A percentile compares a stretch with the other conserved stretches of the same genome.
Evolutionary conservation across 2,329 filamentous ascomycete genomes (phyloP).

Genomic region (Aspergillus sp.): DNA sequence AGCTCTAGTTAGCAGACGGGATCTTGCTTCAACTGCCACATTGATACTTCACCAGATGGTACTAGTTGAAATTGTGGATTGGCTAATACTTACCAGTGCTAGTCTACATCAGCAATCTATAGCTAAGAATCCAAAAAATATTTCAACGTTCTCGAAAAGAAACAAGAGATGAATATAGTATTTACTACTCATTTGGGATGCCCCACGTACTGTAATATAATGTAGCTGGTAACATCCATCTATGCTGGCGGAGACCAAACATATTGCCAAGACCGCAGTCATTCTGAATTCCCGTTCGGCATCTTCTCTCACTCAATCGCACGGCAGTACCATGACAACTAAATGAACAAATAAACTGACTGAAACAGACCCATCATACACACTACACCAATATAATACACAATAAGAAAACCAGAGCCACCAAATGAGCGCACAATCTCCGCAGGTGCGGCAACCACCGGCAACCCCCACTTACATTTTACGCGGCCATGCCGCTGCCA

Average conservation of each 20-base stretch:
- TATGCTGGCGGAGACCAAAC: not conserved
- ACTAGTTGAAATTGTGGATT: not conserved
- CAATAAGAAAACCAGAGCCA: not conserved
- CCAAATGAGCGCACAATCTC: constrained; percentile 16
- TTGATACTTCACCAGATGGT: not conserved
- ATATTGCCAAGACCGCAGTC: not conserved
- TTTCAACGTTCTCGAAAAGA: too few relatives aligned
- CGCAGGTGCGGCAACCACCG: constrained; percentile 39
- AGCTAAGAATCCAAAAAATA: too few relatives aligned
- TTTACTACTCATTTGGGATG: not conserved
- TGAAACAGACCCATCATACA: not conserved
- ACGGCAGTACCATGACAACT: not conserved
- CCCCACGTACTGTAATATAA: not conserved
- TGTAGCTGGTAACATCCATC: not conserved
- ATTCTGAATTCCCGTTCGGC: not conserved
- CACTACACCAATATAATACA: not conserved
- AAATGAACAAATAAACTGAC: not conserved
- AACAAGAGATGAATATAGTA: too few relatives aligned
- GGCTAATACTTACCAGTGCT: too few relatives aligned
- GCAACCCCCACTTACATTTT: constrained; percentile 70
- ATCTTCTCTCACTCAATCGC: not conserved
- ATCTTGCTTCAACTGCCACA: too few relatives aligned
- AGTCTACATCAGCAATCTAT: too few relatives aligned
- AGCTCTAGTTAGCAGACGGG: not conserved
- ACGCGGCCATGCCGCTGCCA: constrained; percentile 78